Percentiles rank a stretch among this genome's conserved stretches.
phyloP scores from a whole-genome alignment of 805 yeast species.

The Yarrowia osloensis region DNA sequence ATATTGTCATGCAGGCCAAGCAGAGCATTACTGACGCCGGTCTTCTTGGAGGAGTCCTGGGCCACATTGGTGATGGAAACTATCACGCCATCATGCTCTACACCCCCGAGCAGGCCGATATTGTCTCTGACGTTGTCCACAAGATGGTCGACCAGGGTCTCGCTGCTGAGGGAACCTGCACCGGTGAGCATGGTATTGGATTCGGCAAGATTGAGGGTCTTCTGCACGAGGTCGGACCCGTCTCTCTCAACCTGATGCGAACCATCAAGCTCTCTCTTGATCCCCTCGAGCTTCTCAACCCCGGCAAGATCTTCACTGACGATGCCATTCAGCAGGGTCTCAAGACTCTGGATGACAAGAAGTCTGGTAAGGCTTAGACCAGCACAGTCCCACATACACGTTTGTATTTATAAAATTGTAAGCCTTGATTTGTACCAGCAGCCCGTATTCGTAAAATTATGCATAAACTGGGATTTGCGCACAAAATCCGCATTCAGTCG shows the following conservation, averaged over 20 bases:
- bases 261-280: slow-evolving; percentile 70
- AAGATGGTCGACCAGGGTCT: slow-evolving; percentile 68
- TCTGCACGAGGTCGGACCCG: slow-evolving; percentile 64
- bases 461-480: too few relatives aligned
- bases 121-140: slow-evolving; percentile 54
- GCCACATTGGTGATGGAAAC: slow-evolving; percentile 86
- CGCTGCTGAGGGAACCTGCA: slow-evolving; percentile 75
- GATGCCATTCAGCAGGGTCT: slow-evolving; percentile 32
- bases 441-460: neutral
- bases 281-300: slow-evolving; percentile 71
- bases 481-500: too few relatives aligned
- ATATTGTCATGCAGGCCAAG: slow-evolving; percentile 63
- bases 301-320: slow-evolving; percentile 66
- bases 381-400: neutral
- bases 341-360: slow-evolving; percentile 1
- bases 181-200: slow-evolving; percentile 89
- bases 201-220: slow-evolving; percentile 65
- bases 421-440: neutral
- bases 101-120: slow-evolving; percentile 45
- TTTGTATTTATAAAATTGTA: slow-evolving; percentile 5
- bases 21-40: slow-evolving; percentile 57
- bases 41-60: slow-evolving; percentile 61
- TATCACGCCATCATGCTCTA: slow-evolving; percentile 61
- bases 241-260: slow-evolving; percentile 72
- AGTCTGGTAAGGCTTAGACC: slow-evolving; percentile 18